Conservation (phyloP, 768 basidiomycete genomes). For the Mycena capillaripes region DNA sequence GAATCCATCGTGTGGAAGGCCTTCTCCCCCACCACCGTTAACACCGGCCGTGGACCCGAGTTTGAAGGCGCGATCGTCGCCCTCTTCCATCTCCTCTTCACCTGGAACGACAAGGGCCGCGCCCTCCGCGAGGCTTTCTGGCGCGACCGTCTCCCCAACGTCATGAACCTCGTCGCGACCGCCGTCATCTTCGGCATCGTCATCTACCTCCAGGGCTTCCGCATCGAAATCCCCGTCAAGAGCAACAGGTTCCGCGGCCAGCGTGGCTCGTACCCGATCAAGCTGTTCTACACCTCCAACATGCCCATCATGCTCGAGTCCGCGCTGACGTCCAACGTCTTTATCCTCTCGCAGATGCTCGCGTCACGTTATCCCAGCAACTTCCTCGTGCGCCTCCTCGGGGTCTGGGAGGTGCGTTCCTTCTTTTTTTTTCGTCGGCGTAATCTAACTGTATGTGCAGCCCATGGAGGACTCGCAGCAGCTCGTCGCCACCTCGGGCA, state of each 20-base stretch:
- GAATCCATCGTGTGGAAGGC: constrained; percentile 99
- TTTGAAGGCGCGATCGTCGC: constrained; percentile 98
- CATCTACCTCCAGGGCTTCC: constrained; percentile 99
- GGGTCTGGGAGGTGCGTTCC: constrained; percentile 94
- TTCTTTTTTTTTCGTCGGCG: not conserved
- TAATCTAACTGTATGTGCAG: constrained; percentile 55
- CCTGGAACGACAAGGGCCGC: constrained; percentile 98
- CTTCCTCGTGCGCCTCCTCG: constrained; percentile 89
- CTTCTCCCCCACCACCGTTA: constrained; percentile 97
- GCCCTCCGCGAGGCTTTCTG: constrained; percentile 98
- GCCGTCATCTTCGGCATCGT: constrained; percentile 93
- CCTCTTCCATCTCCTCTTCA: constrained; percentile 97
- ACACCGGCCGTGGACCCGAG: constrained; percentile 98
- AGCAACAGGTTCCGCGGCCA: constrained; percentile 97
- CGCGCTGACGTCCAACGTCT: constrained; percentile 93
- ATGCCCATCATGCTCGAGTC: constrained; percentile 99
- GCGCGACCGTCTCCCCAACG: constrained; percentile 95
- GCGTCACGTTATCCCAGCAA: constrained; percentile 92
- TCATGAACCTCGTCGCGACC: constrained; percentile 98
- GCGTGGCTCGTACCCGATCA: constrained; percentile 94
- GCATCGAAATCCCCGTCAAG: constrained; percentile 98
- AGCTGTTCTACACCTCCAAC: constrained; percentile 98
- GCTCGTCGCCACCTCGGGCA: constrained; percentile 89
- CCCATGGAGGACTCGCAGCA: constrained; percentile 96
- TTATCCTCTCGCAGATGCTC: constrained; percentile 97